Percentiles rank a stretch among this genome's conserved stretches.
phyloP scores from a whole-genome alignment of 73 alveolate species.

The Tetrahymena elliotti region DNA sequence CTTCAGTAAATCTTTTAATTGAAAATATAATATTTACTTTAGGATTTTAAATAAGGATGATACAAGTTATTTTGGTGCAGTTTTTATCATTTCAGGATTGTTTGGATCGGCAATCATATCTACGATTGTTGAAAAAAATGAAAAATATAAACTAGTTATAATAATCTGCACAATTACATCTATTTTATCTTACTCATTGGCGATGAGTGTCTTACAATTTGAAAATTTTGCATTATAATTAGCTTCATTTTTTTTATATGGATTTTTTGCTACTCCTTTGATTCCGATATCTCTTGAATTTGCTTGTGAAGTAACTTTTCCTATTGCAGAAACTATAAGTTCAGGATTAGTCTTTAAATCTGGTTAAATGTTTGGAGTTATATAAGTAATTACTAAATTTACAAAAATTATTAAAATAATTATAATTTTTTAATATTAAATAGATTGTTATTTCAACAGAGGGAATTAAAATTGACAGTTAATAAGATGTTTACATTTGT shows the following conservation, averaged over 20 bases:
- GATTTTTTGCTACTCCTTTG: conserved; percentile 64
- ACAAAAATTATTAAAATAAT: neutral
- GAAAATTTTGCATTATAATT: conserved; percentile 8
- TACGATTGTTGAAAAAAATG: conserved; percentile 28
- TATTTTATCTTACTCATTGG: conserved; percentile 4
- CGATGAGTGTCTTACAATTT: neutral
- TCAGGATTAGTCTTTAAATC: conserved; percentile 70
- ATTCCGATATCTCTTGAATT: conserved; percentile 63
- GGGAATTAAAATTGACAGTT: neutral
- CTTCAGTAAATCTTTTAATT: neutral
- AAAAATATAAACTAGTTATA: conserved; percentile 38
- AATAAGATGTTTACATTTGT: neutral
- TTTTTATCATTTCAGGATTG: conserved; percentile 58
- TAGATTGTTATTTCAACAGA: neutral
- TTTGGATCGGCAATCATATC: conserved; percentile 54
- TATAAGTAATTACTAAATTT: neutral
- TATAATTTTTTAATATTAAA: too few relatives aligned
- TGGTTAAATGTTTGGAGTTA: conserved; percentile 65
- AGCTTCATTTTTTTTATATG: conserved; percentile 47
- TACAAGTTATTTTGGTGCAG: conserved; percentile 55
- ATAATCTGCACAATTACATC: conserved; percentile 6
- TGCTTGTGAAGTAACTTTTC: conserved; percentile 81
- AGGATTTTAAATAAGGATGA: conserved; percentile 4
- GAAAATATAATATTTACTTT: neutral
- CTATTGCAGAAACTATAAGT: conserved; percentile 74